These are phyloP conservation scores for Triangularia verruculosa DNA, from an alignment of 2,329 filamentous ascomycete genomes.

Conservation along the genomic window DNA sequence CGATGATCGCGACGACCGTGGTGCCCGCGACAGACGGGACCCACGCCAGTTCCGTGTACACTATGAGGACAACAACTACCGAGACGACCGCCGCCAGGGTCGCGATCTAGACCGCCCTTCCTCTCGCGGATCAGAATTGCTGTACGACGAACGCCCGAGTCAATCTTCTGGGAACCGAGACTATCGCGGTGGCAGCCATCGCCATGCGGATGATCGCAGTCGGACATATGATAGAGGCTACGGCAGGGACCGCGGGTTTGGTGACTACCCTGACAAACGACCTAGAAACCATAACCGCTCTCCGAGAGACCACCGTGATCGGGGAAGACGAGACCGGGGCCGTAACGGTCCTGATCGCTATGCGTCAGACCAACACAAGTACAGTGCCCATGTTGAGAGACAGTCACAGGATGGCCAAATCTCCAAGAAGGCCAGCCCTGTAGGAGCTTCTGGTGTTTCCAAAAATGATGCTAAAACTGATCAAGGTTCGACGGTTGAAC, in stretches of 20 bases:
- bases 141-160: slow-evolving; percentile 52
- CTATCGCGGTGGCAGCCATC: slow-evolving; percentile 30
- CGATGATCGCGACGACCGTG: slow-evolving; percentile 55
- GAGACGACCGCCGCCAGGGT: slow-evolving; percentile 46
- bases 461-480: slow-evolving; percentile 67
- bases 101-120: slow-evolving; percentile 54
- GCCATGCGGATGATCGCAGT: slow-evolving; percentile 12
- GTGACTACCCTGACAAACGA: slow-evolving; percentile 32
- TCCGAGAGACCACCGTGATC: slow-evolving; percentile 28
- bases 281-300: slow-evolving; percentile 32
- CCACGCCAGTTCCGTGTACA: slow-evolving; percentile 58
- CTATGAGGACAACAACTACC: slow-evolving; percentile 56
- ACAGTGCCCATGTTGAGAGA: slow-evolving; percentile 48
- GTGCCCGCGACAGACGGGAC: slow-evolving; percentile 46
- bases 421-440: slow-evolving; percentile 61
- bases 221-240: slow-evolving; percentile 39
- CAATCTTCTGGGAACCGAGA: slow-evolving; percentile 56
- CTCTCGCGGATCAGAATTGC: slow-evolving; percentile 39
- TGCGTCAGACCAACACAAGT: slow-evolving; percentile 37
- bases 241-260: slow-evolving; percentile 32
- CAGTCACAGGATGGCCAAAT: slow-evolving; percentile 55
- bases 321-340: slow-evolving; percentile 31
- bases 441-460: slow-evolving; percentile 55
- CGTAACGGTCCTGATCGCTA: slow-evolving; percentile 29
- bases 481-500: slow-evolving; percentile 55